Evolutionary conservation across 495 filamentous ascomycete species (phyloP), one percentile per base, ranked within the genome.

Genomic region (Ascobolus immersus): DNA sequence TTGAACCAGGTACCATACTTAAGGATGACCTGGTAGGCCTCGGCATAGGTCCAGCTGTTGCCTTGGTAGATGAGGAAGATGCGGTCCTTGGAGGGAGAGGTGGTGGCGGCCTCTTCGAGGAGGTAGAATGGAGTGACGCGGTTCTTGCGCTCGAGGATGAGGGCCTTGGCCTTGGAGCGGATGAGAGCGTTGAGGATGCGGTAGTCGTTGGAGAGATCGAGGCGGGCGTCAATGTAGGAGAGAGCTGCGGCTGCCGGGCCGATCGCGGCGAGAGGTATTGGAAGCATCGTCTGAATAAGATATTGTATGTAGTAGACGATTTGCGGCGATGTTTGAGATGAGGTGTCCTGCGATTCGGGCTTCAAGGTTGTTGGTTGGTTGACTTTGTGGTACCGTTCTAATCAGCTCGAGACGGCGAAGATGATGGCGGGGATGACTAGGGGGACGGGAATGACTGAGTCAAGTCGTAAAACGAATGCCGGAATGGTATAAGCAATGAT

Each of bases 1-100:
- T 73, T 75, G 36, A 94, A 56, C 77, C 77, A 94, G 23, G 67
- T 61, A 12, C 77, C 81, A 44, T 86, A 86, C 35, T 69, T 74
- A 23, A 93, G 55, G 0, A 63, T 63, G 4, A 55, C 67, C 23
- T 78, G 59, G 49, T 96, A 90, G 2, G 69, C 60, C 43, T 90
- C 64, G n/a, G 65, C 67, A 53, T 73, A 92, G 2, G 76, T 79
- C 67, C 78, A 90, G 30, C 58, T 53, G 35, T 58, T 63, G 37
- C 77, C 75, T 41, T 84, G 59, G 46, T 74, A 81, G 28, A 80
- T 62, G 17, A 96, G 56, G 39, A 74, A 82, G 7, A 59, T 43
- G 2, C 59, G 55, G 42, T 70, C 55, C 2, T 33, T 25, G 2
- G 39, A 24, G 9, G 57, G 64, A 17, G 64, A 55, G 22, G 62